Conservation (phyloP, 805 yeast species). For the Saccharomycopsis olivae region DNA sequence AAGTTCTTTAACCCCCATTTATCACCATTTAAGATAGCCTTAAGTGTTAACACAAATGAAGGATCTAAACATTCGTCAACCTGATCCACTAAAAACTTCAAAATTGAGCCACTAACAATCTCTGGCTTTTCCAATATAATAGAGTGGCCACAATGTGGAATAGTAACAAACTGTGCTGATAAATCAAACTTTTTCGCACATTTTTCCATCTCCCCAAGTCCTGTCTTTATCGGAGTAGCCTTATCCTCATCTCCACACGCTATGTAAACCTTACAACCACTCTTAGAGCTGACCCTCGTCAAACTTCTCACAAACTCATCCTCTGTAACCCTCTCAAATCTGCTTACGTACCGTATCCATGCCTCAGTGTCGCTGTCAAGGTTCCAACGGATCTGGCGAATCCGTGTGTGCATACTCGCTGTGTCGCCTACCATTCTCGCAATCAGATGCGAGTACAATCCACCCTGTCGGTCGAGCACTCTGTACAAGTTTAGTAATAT, state of each 20-base stretch:
- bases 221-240: conserved; percentile 37
- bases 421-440: conserved; percentile 35
- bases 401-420: conserved; percentile 22
- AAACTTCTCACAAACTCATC: conserved; percentile 36
- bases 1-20: conserved; percentile 78
- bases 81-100: conserved; percentile 42
- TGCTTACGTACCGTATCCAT: conserved; percentile 42
- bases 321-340: conserved; percentile 34
- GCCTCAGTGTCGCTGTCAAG: conserved; percentile 46
- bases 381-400: conserved; percentile 61
- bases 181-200: not conserved
- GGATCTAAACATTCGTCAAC: conserved; percentile 48
- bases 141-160: conserved; percentile 51
- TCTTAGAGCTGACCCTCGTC: too few relatives aligned
- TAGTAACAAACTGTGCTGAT: conserved; percentile 24
- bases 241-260: conserved; percentile 50
- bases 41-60: conserved; percentile 59
- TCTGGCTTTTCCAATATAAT: conserved; percentile 55
- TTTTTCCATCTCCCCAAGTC: conserved; percentile 27
- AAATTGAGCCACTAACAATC: conserved; percentile 46
- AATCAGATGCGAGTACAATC: conserved; percentile 52
- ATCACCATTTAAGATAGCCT: conserved; percentile 53
- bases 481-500: conserved; percentile 44
- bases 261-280: conserved; percentile 36
- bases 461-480: conserved; percentile 50